A percentile compares a stretch with the other conserved stretches of the same genome.
These are phyloP conservation scores for Penicillium tannophilum DNA, from an alignment of 495 filamentous ascomycete genomes.

Conservation along the genomic window DNA sequence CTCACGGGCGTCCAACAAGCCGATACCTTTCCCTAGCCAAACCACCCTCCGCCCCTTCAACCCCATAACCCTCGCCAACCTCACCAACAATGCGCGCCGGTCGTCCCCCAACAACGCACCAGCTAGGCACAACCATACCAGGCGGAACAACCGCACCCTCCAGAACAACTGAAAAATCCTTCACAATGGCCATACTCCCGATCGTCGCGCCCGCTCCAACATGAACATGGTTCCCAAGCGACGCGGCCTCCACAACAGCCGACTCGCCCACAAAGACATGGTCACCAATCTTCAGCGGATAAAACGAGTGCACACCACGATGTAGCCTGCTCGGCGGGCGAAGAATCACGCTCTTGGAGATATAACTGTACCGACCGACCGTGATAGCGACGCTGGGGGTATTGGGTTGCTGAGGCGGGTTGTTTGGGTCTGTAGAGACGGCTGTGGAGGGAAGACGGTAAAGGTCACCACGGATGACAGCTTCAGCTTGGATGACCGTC, in stretches of 20 bases:
- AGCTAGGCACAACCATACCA: slow-evolving; percentile 89
- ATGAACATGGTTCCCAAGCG: slow-evolving; percentile 78
- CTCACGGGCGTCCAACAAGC: slow-evolving; percentile 40
- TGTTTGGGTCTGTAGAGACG: slow-evolving; percentile 25
- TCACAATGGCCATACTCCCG: slow-evolving; percentile 84
- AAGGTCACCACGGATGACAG: slow-evolving; percentile 89
- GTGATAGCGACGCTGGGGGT: slow-evolving; percentile 61
- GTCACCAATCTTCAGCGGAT: slow-evolving; percentile 87
- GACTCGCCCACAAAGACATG: slow-evolving; percentile 83
- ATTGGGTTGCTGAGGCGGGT: slow-evolving; percentile 24
- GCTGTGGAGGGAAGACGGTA: slow-evolving; percentile 50
- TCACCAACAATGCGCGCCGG: slow-evolving; percentile 84
- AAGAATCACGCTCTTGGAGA: slow-evolving; percentile 71
- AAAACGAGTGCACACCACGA: slow-evolving; percentile 60
- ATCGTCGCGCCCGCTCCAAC: slow-evolving; percentile 74
- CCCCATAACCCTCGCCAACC: slow-evolving; percentile 76
- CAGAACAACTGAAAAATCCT: slow-evolving; percentile 83
- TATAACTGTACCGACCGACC: slow-evolving; percentile 85
- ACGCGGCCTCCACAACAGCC: slow-evolving; percentile 75
- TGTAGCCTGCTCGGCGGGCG: slow-evolving; percentile 76
- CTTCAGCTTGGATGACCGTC: slow-evolving; percentile 89
- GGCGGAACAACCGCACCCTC: slow-evolving; percentile 79
- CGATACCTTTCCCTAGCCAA: slow-evolving; percentile 52
- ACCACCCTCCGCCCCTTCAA: slow-evolving; percentile 50
- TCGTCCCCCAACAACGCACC: slow-evolving; percentile 79